phyloP scores from a whole-genome alignment of 805 yeast species.

The Geotrichum ghanense region DNA sequence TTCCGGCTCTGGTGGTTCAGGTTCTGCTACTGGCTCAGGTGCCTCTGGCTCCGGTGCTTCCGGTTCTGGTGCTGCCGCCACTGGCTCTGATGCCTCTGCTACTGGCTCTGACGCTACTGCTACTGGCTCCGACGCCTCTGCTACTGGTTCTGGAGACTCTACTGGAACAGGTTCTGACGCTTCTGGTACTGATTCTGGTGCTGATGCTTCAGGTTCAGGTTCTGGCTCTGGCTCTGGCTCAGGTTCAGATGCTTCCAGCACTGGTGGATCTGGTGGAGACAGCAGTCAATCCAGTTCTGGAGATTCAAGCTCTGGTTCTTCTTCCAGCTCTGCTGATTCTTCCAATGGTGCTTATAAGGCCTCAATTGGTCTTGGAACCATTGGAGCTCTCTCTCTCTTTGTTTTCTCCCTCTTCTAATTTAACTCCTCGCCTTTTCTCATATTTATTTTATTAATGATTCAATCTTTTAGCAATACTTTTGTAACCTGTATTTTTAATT shows the following conservation, averaged over 20 bases:
- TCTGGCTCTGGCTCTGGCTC: neutral
- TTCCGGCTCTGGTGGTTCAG: conserved; percentile 1
- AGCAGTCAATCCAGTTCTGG: conserved; percentile 4
- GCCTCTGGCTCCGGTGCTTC: conserved; percentile 8
- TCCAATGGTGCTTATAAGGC: neutral
- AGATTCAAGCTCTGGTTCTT: too few relatives aligned
- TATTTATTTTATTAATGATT: too few relatives aligned
- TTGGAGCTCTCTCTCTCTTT: neutral
- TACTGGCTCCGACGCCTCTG: conserved; percentile 3
- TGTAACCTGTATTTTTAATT: too few relatives aligned
- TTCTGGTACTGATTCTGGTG: neutral
- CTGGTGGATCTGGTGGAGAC: too few relatives aligned
- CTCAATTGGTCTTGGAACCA: neutral
- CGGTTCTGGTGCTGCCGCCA: conserved; percentile 3
- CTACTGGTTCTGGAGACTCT: conserved; percentile 4
- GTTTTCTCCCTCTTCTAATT: neutral
- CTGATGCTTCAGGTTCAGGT: conserved; percentile 2
- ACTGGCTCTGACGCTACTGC: conserved; percentile 5
- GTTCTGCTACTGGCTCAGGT: conserved; percentile 4
- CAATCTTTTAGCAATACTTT: too few relatives aligned
- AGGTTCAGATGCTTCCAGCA: neutral
- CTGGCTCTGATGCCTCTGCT: conserved; percentile 6
- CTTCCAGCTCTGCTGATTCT: neutral
- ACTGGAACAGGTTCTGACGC: conserved; percentile 4
- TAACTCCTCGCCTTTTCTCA: neutral